A percentile compares a stretch with the other conserved stretches of the same genome.
These are phyloP conservation scores for Metschnikowia reukaufii DNA, from an alignment of 805 yeast genomes.

Conservation along the genomic window DNA sequence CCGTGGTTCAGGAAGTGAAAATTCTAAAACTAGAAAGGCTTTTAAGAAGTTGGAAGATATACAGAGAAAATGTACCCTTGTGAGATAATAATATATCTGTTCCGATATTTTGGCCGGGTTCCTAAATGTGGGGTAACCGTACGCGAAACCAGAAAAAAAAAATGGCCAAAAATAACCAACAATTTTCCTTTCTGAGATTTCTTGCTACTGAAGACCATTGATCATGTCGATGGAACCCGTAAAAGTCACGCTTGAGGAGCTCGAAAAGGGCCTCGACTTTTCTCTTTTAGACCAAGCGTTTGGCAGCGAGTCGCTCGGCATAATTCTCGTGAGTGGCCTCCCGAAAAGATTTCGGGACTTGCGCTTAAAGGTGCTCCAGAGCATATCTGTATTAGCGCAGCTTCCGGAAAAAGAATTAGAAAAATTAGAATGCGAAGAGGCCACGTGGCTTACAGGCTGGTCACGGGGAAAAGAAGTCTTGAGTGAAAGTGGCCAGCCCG, in stretches of 20 bases:
- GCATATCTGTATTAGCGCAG: constrained; percentile 44
- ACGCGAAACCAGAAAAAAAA: not conserved
- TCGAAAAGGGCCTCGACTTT: constrained; percentile 32
- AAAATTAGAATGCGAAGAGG: constrained; percentile 47
- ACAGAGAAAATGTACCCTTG: not conserved
- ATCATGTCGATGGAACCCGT: constrained; percentile 23
- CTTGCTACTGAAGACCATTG: not conserved
- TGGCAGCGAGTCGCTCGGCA: constrained; percentile 57
- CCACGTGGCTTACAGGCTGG: constrained; percentile 60
- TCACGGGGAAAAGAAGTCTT: constrained; percentile 56
- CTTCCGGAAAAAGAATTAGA: constrained; percentile 35
- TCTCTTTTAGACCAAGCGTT: constrained; percentile 44
- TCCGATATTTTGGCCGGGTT: not conserved
- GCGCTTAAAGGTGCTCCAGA: constrained; percentile 42
- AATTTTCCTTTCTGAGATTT: not conserved
- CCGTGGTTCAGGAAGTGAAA: not conserved
- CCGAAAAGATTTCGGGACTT: constrained; percentile 40
- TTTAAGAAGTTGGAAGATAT: not conserved
- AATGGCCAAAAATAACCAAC: not conserved
- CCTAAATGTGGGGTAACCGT: not conserved
- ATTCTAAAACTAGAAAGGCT: not conserved
- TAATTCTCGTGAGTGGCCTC: constrained; percentile 47
- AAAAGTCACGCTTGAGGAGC: constrained; percentile 29
- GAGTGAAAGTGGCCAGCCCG: constrained; percentile 42
- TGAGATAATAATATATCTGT: not conserved